Evolutionary conservation across 1,139 yeast genomes (phyloP), one percentile per base, ranked within the genome.

Genomic region (Candida sanyaensis): DNA sequence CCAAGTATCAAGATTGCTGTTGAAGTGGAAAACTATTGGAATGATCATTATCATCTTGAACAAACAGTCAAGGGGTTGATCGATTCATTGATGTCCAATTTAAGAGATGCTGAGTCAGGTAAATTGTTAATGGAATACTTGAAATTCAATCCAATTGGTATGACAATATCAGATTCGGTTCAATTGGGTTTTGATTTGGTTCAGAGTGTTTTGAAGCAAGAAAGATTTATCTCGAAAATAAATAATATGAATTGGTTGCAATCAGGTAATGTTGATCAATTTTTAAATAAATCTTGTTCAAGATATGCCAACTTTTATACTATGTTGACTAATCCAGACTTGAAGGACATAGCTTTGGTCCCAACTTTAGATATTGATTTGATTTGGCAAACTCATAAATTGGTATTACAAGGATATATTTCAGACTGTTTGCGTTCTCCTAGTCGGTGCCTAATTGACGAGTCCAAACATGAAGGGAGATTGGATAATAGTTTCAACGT

Each of bases 341-440:
- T 42, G 2, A 41, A 47, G 7, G 44, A 41, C 11, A 42, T 34
- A 10, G 52, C 59, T 43, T 55, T 65, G 23, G 68, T 71, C 1
- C 77, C 78, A 0, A 69, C 77, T 1, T 56, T 71, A 45, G 77
- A 73, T 47, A 64, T 73, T 34, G 77, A 72, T 49, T 57, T 73
- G 40, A 58, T 68, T 1, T 72, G 77, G 77, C 75, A 68, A 47
- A 71, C 77, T 10, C 76, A 72, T 50, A 74, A 66, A 49, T 57
- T 73, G 31, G 55, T 61, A 3, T 61, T 65, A 37, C 45, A 41
- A 12, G 53, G 53, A 24, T 72, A 73, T 52, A 57, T 59, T 39
- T 43, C 53, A 2, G 62, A 59, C 43, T 63, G 67, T 40, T 43
- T 48, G 24, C 38, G 39, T 8, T 42, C 30, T 5, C n/a, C 33